Evolutionary conservation across 805 yeast species (phyloP), one percentile per base, ranked within the genome.

Genomic region (Wickerhamiella bombiphila): DNA sequence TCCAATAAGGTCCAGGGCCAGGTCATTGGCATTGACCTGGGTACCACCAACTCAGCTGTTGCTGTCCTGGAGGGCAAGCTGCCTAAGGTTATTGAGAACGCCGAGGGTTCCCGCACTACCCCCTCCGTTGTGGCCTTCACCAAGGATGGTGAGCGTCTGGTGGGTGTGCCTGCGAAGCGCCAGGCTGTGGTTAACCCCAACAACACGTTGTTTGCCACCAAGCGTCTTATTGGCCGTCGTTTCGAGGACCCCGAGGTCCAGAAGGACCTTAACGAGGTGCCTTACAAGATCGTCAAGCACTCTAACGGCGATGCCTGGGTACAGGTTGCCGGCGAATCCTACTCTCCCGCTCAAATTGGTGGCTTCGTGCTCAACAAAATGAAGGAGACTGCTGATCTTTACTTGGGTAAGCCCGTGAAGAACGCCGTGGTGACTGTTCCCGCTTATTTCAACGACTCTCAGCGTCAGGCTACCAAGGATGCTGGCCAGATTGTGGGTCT

Each of bases 401-500:
- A 80, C 69, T 68, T 83, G 52, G 91, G 93, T 64, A 83, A 82
- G 72, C 56, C 76, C 32, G 88, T 77, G 52, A 75, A 73, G 68
- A 80, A 82, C 61, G 94, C 96, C 43, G 93, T 80, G 49, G 93
- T 80, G 49, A 80, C 93, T 36, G 86, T 83, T 49, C 93, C 93
- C 46, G 93, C 93, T 45, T 80, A 80, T 66, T 80, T 80, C 69
- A 80, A 80, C 65, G 93, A 80, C 61, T 80, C 93, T 47, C 93
- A 80, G 68, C 75, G 93, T 65, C 93, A 80, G 66, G 93, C 93
- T 50, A 80, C 93, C 60, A 85, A 85, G 70, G 94, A 85, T 62
- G 95, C 96, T 38, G 96, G 96, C 71, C 88, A 83, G 64, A 85
- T 85, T 66, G 94, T 83, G 51, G 95, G 95, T 44, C 70, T 85